These are phyloP conservation scores for Sechiopsis laciniata DNA, from an alignment of 306 rosid genomes.

Conservation along the genomic window DNA sequence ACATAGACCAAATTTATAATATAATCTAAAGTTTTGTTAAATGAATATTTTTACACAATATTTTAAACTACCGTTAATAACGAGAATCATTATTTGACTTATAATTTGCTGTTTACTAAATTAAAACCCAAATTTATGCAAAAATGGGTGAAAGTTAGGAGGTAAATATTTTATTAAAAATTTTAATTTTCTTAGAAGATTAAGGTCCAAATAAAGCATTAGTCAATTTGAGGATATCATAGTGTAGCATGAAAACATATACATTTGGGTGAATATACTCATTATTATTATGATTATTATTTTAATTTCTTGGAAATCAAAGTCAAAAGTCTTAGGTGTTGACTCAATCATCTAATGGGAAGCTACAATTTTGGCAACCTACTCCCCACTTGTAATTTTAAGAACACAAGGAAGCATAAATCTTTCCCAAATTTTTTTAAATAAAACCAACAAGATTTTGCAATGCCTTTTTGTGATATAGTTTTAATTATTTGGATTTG, in stretches of 20 bases:
- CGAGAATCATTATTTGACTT: background rate
- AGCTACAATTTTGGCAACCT: background rate
- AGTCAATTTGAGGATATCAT: background rate
- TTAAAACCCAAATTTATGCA: background rate
- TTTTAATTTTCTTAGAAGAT: background rate
- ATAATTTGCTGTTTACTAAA: background rate
- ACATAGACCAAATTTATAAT: too few relatives aligned
- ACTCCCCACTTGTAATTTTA: conserved; percentile 3
- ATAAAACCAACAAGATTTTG: conserved; percentile 3
- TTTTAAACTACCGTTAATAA: too few relatives aligned
- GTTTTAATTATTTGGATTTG: background rate
- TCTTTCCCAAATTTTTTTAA: background rate
- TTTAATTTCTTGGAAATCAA: background rate
- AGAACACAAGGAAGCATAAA: background rate
- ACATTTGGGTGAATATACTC: background rate
- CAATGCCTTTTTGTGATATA: background rate
- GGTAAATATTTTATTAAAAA: background rate
- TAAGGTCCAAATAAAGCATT: background rate
- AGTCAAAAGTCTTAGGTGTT: conserved; percentile 13
- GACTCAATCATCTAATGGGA: background rate
- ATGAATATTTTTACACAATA: too few relatives aligned
- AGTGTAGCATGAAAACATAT: background rate
- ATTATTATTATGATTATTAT: background rate
- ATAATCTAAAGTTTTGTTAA: too few relatives aligned
- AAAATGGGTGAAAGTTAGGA: background rate